Base-by-base conservation (phyloP, 805 yeast species). In the Starmerella bacillaris region DNA sequence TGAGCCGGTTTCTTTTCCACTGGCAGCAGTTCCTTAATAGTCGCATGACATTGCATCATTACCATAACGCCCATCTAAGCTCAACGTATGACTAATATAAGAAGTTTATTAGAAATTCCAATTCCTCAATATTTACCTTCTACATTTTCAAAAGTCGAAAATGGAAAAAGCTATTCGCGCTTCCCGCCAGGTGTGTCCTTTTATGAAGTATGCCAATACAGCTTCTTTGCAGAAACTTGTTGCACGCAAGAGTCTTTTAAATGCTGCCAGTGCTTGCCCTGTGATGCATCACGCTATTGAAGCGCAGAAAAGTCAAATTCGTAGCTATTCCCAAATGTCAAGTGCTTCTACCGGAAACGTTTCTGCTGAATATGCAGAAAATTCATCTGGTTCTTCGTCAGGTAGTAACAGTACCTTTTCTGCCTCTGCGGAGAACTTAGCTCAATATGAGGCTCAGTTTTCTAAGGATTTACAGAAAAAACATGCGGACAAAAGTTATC, bases 401-500 rank as follows among this genome's bases (percentile, higher is more conserved):
- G 20, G 21, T 14, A 24, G 31, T 19, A 14, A 15, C 14, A 18
- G 21, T 8, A 27, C 29, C 4, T 16, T 17, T 6, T 16, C 33
- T 21, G 34, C 22, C 5, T 24, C 21, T 21, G 35, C 34, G 3
- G 18, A 14, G 31, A 32, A 34, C 28, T 35, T 21, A 24, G 18
- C 32, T 33, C 39, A n/a, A 26, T 38, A 37, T 40, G 41, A 37
- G 21, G 18, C 5, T 31, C 37, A n/a, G 35, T 72, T 82, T 53
- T 67, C 68, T 39, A 55, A 57, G 32, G 89, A 83, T 49, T 61
- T 89, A 41, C 55, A 63, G 39, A 68, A 68, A 52, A 89, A 89
- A 61, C 72, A 92, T 55, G 47, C 61, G 33, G 98, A 89, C 63
- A 80, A 78, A 57, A 82, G 95, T 17, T 89, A 89, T 60, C 76